Percentiles rank a stretch among this genome's conserved stretches.
These are phyloP conservation scores for Leccinum fallax DNA, from an alignment of 1,284 basidiomycete genomes.

Conservation along the genomic window DNA sequence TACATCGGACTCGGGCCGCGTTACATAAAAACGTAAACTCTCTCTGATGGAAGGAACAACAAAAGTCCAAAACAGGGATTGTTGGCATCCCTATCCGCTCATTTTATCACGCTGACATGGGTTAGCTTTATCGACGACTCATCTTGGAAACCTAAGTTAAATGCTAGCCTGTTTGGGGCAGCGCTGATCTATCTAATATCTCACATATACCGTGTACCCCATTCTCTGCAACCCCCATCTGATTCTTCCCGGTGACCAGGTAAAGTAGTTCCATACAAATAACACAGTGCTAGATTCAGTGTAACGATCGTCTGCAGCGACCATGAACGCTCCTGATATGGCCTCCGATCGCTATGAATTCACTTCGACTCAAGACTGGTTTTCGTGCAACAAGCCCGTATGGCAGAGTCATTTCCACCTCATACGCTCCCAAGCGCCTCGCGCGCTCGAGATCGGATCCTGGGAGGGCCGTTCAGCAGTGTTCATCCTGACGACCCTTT, in stretches of 20 bases:
- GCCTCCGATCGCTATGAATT: constrained; percentile 37
- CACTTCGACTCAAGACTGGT: constrained; percentile 60
- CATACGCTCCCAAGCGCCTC: constrained; percentile 41
- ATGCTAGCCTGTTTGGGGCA: constrained; percentile 2
- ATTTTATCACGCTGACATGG: no score
- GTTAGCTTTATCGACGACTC: no score
- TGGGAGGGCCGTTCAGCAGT: constrained; percentile 66
- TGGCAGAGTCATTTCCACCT: constrained; percentile 47
- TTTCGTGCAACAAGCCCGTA: constrained; percentile 44
- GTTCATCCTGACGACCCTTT: constrained; percentile 52
- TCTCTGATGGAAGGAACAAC: no score
- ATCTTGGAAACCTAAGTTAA: not conserved
- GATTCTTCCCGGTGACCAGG: constrained; percentile 2
- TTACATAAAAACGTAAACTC: no score
- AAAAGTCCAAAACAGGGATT: no score
- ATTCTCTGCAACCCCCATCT: not conserved
- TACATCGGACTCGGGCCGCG: no score
- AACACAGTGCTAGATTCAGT: not conserved
- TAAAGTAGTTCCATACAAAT: not conserved
- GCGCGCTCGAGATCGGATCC: constrained; percentile 60
- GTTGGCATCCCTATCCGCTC: no score
- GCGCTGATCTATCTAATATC: not conserved
- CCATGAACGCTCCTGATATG: constrained; percentile 14
- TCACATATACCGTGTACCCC: constrained; percentile 26
- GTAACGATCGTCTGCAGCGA: constrained; percentile 12